Percentiles rank a stretch among this genome's conserved stretches.
phyloP scores from a whole-genome alignment of 306 rosid genomes.

The Gastrolobium bilobum region DNA sequence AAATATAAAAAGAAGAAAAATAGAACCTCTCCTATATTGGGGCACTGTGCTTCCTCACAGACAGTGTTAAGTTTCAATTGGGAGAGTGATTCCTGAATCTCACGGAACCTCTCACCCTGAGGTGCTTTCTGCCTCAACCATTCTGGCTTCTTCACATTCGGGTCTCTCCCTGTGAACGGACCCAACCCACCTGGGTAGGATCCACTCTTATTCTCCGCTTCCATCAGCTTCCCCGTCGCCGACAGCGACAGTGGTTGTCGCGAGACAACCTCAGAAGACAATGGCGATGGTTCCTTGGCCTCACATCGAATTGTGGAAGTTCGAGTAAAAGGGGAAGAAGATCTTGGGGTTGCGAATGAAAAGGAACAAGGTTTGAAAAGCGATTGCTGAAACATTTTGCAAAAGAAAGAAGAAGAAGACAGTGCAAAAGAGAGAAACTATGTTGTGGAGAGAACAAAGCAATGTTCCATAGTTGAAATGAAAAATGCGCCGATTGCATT shows the following conservation, averaged over 20 bases:
- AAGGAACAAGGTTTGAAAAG: slow-evolving; percentile 47
- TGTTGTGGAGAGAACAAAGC: slow-evolving; percentile 16
- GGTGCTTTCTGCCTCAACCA: slow-evolving; percentile 90
- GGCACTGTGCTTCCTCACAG: slow-evolving; percentile 89
- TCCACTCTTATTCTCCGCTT: slow-evolving; percentile 45
- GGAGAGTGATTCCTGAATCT: slow-evolving; percentile 68
- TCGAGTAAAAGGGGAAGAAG: slow-evolving; percentile 9
- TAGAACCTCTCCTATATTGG: slow-evolving; percentile 79
- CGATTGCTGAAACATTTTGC: slow-evolving; percentile 54
- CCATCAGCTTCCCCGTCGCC: slow-evolving; percentile 45
- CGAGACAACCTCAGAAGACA: background rate
- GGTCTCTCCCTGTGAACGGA: slow-evolving; percentile 80
- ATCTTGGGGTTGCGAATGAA: slow-evolving; percentile 40
- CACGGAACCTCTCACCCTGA: slow-evolving; percentile 65
- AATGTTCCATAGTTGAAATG: background rate
- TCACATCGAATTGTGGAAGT: slow-evolving; percentile 53
- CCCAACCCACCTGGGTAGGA: slow-evolving; percentile 68
- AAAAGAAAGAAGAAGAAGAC: background rate
- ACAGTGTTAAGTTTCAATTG: slow-evolving; percentile 81
- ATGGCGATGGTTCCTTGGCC: slow-evolving; percentile 46
- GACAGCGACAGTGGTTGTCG: slow-evolving; percentile 26
- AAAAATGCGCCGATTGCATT: background rate
- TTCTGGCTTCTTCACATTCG: slow-evolving; percentile 70
- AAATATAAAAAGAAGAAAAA: background rate
- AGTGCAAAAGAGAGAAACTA: background rate